Evolutionary conservation across 2,329 filamentous ascomycete genomes (phyloP), one percentile per base, ranked within the genome.

Genomic region (Fonsecaea nubica): DNA sequence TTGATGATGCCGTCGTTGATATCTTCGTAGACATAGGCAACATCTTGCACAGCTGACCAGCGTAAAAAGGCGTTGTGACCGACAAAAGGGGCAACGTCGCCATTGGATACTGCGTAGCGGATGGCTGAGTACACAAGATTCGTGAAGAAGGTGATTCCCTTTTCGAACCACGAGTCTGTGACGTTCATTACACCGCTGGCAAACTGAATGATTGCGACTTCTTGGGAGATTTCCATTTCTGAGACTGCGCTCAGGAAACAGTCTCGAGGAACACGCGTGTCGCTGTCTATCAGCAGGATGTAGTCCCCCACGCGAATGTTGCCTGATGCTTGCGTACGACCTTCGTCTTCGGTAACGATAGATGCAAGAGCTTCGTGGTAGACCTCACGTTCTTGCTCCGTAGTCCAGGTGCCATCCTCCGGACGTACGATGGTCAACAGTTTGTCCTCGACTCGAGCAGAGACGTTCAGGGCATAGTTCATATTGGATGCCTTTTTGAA

Each of bases 221-320:
- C 86, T 0, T 88, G 89, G 13, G 84, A 89, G 69, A 86, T 82
- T 70, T 89, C 86, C 89, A 92, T 91, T 76, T 92, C 90, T 15
- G 84, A 86, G 18, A 87, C 89, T n/a, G 86, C 88, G 69, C 90
- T 87, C 8, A 92, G 80, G 12, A 92, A 81, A 69, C 88, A 91
- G 72, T 92, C 89, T 0, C 81, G 77, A 0, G 90, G 89, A 2
- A 91, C 87, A 74, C 89, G 84, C 4, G 89, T 91, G 72, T 91
- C 89, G 1, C 86, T 90, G 75, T 91, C 89, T 65, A 91, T 85
- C 59, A 91, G 81, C 15, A 91, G 79, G 63, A 91, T 89, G 72
- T 87, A 93, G 78, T 96, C 92, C 63, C 92, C 92, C 25, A 96
- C 83, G 59, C 92, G 91, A 72, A 96, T 90, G 77, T 95, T 93